Evolutionary conservation across 257 asterid genomes (phyloP).

Genomic region (Phtheirospermum japonicum): DNA sequence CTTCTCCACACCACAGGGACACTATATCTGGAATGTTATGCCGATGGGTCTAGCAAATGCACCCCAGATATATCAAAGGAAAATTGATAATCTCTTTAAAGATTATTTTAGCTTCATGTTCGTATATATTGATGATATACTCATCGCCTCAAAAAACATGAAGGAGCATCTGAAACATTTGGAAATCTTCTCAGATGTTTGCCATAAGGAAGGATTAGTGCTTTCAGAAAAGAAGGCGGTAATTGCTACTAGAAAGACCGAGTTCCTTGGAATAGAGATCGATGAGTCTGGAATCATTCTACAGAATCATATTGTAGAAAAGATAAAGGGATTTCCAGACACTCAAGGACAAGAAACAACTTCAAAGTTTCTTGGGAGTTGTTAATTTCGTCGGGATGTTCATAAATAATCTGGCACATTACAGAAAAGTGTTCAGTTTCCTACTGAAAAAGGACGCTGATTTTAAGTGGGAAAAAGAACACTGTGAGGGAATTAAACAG

Average conservation of each 20-base stretch:
- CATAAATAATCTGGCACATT: background rate
- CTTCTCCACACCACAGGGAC: background rate
- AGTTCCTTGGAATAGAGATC: background rate
- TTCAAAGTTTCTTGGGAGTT: background rate
- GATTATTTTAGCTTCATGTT: background rate
- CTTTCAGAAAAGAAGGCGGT: background rate
- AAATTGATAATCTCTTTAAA: background rate
- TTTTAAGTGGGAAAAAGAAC: no score
- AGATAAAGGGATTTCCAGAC: background rate
- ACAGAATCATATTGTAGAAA: background rate
- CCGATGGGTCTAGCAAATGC: background rate
- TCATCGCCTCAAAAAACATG: background rate
- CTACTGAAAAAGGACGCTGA: no score
- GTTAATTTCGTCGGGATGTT: slow-evolving; percentile 4
- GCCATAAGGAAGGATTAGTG: background rate
- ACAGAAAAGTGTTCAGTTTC: background rate
- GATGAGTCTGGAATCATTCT: background rate
- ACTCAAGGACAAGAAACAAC: background rate
- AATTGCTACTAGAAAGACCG: background rate
- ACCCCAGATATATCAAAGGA: background rate
- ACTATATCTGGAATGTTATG: background rate
- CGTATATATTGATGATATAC: background rate
- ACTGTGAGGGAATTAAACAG: background rate
- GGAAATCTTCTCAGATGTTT: background rate
- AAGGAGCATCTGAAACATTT: background rate